Conservation (phyloP, 331 rosid species). For the Prunus yedoensis region DNA sequence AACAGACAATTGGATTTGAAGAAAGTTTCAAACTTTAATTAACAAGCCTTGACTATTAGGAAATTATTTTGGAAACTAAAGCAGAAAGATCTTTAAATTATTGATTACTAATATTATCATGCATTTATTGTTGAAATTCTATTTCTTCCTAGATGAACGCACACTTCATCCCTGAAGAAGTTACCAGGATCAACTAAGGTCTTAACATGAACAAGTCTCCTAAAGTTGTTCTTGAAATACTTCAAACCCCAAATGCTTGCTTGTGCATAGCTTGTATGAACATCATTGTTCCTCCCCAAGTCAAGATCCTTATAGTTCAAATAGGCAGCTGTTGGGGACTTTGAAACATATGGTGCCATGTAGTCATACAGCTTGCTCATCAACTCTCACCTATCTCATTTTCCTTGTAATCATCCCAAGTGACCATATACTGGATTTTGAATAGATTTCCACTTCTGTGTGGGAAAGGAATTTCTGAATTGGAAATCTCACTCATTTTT, state of each 20-base stretch:
- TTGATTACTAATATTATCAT: too few relatives aligned
- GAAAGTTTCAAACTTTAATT: too few relatives aligned
- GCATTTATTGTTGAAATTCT: too few relatives aligned
- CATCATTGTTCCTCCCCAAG: conserved; percentile 26
- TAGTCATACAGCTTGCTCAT: conserved; percentile 24
- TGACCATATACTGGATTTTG: conserved; percentile 20
- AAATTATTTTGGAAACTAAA: too few relatives aligned
- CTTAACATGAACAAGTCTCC: conserved; percentile 8
- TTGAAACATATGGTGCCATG: conserved; percentile 32
- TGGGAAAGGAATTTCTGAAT: conserved; percentile 28
- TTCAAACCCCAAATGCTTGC: conserved; percentile 10
- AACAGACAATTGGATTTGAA: too few relatives aligned
- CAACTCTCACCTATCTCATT: conserved; percentile 5
- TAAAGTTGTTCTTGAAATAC: conserved; percentile 3
- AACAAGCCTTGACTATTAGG: too few relatives aligned
- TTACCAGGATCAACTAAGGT: background rate
- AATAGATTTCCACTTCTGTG: conserved; percentile 27
- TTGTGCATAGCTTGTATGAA: conserved; percentile 1
- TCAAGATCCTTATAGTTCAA: conserved; percentile 41
- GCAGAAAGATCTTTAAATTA: too few relatives aligned
- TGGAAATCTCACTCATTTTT: conserved; percentile 31
- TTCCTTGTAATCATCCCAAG: conserved; percentile 23
- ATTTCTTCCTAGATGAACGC: too few relatives aligned
- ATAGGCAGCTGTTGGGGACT: conserved; percentile 34
- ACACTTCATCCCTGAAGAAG: background rate